Evolutionary conservation across 371 early-diverging fungal genomes (phyloP).

Genomic region (Rhizopus stolonifer): DNA sequence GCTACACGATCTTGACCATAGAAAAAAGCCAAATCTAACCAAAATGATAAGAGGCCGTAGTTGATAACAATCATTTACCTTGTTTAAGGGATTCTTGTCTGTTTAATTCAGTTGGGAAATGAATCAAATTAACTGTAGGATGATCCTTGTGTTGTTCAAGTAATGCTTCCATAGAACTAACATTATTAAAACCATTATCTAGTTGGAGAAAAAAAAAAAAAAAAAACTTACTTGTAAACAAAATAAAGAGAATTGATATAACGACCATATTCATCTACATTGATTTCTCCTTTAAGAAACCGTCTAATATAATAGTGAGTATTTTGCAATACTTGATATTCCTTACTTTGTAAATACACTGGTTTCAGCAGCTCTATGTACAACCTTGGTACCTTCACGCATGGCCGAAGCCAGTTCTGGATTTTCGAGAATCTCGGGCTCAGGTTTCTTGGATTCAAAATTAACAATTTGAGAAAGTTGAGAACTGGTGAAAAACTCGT

Average conservation of each 20-base stretch:
- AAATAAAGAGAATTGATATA: constrained; percentile 49
- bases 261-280: constrained; percentile 45
- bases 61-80: constrained; percentile 16
- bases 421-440: constrained; percentile 32
- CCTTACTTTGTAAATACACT: constrained; percentile 59
- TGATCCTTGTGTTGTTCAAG: constrained; percentile 53
- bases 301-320: constrained; percentile 21
- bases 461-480: constrained; percentile 18
- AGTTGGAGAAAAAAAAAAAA: not conserved
- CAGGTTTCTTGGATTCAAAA: constrained; percentile 1
- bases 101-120: constrained; percentile 57
- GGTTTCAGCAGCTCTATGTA: constrained; percentile 59
- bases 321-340: not conserved
- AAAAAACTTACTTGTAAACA: constrained; percentile 25
- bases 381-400: constrained; percentile 61
- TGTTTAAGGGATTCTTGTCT: constrained; percentile 42
- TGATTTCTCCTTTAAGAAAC: constrained; percentile 50
- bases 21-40: constrained; percentile 52
- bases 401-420: constrained; percentile 50
- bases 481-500: constrained; percentile 31
- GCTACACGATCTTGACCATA: constrained; percentile 48
- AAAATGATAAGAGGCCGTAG: not conserved
- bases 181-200: not conserved
- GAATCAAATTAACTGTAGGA: constrained; percentile 47
- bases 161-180: constrained; percentile 51